phyloP scores from a whole-genome alignment of 1,284 basidiomycete genomes.

The Vanrija sp. region DNA sequence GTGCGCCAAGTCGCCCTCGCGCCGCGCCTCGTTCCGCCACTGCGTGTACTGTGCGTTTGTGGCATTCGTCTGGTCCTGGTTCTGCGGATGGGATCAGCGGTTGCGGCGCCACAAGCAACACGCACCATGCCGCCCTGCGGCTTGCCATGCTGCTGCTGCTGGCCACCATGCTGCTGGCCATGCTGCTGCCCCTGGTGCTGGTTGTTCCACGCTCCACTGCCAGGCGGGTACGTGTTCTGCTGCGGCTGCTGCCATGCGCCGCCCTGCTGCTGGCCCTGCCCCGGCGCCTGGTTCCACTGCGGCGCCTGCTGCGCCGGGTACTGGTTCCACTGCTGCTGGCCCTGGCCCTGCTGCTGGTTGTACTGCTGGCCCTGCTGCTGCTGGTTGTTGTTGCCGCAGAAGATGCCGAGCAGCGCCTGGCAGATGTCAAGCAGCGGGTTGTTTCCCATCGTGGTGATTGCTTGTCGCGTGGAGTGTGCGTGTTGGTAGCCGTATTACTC shows the following conservation, averaged over 20 bases:
- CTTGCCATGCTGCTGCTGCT: slow-evolving; percentile 5
- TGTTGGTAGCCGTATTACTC: too few relatives aligned
- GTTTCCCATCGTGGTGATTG: neutral
- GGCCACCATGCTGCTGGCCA: neutral
- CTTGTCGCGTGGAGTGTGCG: too few relatives aligned
- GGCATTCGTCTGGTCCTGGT: slow-evolving; percentile 54
- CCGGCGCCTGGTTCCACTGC: slow-evolving; percentile 1
- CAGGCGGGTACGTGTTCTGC: slow-evolving; percentile 23
- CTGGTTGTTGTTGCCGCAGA: slow-evolving; percentile 21
- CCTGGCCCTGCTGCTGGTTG: slow-evolving; percentile 14
- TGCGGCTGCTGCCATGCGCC: slow-evolving; percentile 12
- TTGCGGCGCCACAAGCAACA: neutral
- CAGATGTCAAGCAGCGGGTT: slow-evolving; percentile 5
- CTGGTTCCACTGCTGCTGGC: slow-evolving; percentile 17
- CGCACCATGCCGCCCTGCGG: neutral
- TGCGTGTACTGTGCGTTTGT: slow-evolving; percentile 62
- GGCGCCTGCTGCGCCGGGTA: slow-evolving; percentile 3
- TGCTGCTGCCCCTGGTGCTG: slow-evolving; percentile 13
- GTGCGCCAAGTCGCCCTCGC: slow-evolving; percentile 58
- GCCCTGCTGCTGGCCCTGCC: neutral
- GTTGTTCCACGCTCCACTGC: slow-evolving; percentile 17
- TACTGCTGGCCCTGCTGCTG: slow-evolving; percentile 20
- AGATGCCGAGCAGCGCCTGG: slow-evolving; percentile 24
- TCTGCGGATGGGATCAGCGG: slow-evolving; percentile 43
- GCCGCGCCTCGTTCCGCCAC: slow-evolving; percentile 67